Percentiles rank a stretch among this genome's conserved stretches.
These are phyloP conservation scores for Gillenia trifoliata DNA, from an alignment of 306 rosid genomes.

Conservation along the genomic window DNA sequence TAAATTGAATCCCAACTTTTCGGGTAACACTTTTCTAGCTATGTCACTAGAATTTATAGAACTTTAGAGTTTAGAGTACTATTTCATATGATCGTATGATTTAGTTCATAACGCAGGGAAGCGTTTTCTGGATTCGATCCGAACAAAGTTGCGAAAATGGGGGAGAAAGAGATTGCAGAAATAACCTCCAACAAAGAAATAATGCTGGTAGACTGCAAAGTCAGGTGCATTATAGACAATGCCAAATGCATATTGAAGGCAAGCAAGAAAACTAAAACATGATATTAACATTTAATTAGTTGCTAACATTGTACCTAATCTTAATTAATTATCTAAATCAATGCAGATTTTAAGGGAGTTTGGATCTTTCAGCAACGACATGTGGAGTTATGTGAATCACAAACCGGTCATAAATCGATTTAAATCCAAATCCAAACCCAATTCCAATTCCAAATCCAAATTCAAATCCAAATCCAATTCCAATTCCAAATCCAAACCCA, in stretches of 20 bases:
- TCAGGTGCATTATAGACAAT: slow-evolving; percentile 82
- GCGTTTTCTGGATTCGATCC: slow-evolving; percentile 80
- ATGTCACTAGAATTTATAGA: background rate
- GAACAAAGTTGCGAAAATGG: slow-evolving; percentile 77
- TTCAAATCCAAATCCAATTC: too few relatives aligned
- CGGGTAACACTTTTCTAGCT: slow-evolving; percentile 41
- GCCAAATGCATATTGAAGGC: slow-evolving; percentile 91
- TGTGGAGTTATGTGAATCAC: slow-evolving; percentile 82
- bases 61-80: background rate
- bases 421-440: too few relatives aligned
- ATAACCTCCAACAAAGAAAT: slow-evolving; percentile 65
- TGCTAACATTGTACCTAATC: background rate
- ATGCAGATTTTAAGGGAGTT: slow-evolving; percentile 66
- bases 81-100: background rate
- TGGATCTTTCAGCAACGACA: slow-evolving; percentile 85
- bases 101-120: slow-evolving; percentile 38
- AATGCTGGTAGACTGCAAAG: slow-evolving; percentile 68
- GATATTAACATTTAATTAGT: background rate
- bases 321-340: background rate
- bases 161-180: slow-evolving; percentile 70
- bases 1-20: slow-evolving; percentile 33
- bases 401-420: slow-evolving; percentile 73
- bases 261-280: slow-evolving; percentile 13
- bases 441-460: too few relatives aligned
- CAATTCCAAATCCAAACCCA: too few relatives aligned